Percentiles rank a stretch among this genome's conserved stretches.
These are phyloP conservation scores for Umbelopsis isabellina DNA, from an alignment of 192 early-diverging fungal species.

Conservation along the genomic window DNA sequence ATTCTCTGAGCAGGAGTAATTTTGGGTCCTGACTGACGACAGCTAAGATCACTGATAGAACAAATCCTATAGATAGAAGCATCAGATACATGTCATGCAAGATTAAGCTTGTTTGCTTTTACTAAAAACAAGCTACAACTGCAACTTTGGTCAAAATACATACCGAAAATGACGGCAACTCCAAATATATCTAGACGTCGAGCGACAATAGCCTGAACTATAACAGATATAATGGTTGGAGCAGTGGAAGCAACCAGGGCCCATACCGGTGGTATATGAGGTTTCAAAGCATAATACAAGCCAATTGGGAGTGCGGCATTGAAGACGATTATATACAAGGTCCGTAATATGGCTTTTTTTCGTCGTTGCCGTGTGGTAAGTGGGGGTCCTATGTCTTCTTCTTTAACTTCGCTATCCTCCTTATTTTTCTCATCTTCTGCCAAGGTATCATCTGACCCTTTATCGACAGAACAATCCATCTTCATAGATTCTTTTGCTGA, in stretches of 20 bases:
- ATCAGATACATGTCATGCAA: not conserved
- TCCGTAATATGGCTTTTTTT: not conserved
- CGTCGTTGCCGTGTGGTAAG: not conserved
- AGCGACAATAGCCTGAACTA: slow-evolving; percentile 33
- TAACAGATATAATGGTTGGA: slow-evolving; percentile 42
- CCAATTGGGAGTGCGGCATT: slow-evolving; percentile 37
- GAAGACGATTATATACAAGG: slow-evolving; percentile 30
- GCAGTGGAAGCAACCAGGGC: slow-evolving; percentile 47
- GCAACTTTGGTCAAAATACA: not conserved
- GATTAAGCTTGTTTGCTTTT: not conserved
- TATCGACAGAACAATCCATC: not conserved
- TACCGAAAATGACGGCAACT: slow-evolving; percentile 41
- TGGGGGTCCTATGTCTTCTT: not conserved
- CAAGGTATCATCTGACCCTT: not conserved
- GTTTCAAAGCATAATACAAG: slow-evolving; percentile 42
- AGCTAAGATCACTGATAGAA: slow-evolving; percentile 46
- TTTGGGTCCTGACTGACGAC: slow-evolving; percentile 43
- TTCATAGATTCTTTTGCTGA: not conserved
- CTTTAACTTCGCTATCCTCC: not conserved
- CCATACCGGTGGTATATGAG: slow-evolving; percentile 40
- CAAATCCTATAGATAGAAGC: slow-evolving; percentile 33
- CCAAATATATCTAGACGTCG: slow-evolving; percentile 34
- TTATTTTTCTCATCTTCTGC: not conserved
- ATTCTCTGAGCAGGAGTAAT: slow-evolving; percentile 49
- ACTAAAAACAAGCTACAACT: not conserved